These are phyloP conservation scores for Aspergillus saccharolyticus DNA, from an alignment of 495 filamentous ascomycete species.

Conservation along the genomic window DNA sequence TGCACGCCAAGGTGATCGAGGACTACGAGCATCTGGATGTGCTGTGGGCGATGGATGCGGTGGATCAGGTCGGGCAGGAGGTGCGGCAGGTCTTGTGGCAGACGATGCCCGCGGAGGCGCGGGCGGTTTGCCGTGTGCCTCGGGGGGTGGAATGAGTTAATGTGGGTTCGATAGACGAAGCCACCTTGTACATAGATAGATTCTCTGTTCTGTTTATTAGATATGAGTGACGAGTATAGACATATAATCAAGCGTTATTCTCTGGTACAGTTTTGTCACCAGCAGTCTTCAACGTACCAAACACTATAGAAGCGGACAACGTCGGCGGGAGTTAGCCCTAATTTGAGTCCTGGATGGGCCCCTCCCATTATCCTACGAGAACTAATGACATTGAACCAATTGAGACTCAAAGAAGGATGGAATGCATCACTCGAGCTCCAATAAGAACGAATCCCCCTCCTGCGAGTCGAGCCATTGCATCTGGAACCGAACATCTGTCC, in stretches of 20 bases:
- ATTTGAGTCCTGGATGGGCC: no score
- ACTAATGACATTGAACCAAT: no score
- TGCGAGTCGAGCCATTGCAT: no score
- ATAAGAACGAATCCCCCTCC: no score
- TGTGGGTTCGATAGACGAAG: background rate
- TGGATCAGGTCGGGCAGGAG: conserved; percentile 80
- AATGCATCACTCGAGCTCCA: no score
- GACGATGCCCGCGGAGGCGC: conserved; percentile 51
- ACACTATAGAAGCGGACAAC: no score
- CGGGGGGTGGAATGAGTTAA: conserved; percentile 34
- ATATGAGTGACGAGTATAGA: background rate
- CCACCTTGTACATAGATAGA: background rate
- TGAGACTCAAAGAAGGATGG: no score
- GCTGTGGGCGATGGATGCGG: conserved; percentile 88
- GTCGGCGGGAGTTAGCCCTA: no score
- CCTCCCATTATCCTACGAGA: no score
- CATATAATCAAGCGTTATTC: background rate
- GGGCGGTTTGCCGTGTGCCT: conserved; percentile 56
- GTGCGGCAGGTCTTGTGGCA: conserved; percentile 81
- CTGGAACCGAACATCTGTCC: no score
- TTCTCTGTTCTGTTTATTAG: background rate
- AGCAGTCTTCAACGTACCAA: no score
- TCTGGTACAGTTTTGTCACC: no score
- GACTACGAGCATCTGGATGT: conserved; percentile 96
- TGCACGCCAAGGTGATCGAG: conserved; percentile 77